These are phyloP conservation scores for Chrysosporium queenslandicum DNA, from an alignment of 2,329 filamentous ascomycete species.

Conservation along the genomic window DNA sequence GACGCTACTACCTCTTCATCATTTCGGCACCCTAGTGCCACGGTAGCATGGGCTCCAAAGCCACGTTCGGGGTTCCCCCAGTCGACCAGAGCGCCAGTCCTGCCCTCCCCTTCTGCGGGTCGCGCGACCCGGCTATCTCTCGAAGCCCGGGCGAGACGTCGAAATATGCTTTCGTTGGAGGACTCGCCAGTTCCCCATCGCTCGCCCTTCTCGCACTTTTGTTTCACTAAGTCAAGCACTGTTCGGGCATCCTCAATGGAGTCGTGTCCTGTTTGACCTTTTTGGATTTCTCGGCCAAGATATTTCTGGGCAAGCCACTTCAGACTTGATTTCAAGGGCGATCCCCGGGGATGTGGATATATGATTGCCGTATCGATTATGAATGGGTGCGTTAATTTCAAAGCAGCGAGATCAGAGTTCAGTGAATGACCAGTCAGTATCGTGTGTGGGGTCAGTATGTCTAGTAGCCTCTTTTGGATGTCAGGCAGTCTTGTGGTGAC, in stretches of 20 bases:
- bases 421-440: conserved; percentile 42
- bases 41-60: conserved; percentile 47
- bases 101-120: conserved; percentile 21
- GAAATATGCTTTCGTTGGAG: conserved; percentile 80
- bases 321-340: conserved; percentile 78
- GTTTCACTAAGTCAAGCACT: conserved; percentile 83
- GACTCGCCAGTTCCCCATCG: conserved; percentile 72
- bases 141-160: conserved; percentile 54
- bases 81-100: conserved; percentile 59
- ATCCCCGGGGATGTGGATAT: conserved; percentile 81
- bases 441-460: conserved; percentile 48
- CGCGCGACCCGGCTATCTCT: conserved; percentile 28
- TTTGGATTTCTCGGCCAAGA: conserved; percentile 78
- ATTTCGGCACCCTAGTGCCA: conserved; percentile 46
- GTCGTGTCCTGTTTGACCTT: conserved; percentile 69
- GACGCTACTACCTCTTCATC: conserved; percentile 51
- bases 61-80: conserved; percentile 69
- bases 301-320: conserved; percentile 86
- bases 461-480: conserved; percentile 66
- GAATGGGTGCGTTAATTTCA: conserved; percentile 82
- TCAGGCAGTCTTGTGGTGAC: conserved; percentile 76
- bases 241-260: conserved; percentile 86
- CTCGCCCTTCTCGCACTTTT: conserved; percentile 90
- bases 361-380: conserved; percentile 85
- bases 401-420: conserved; percentile 56